Evolutionary conservation across 2,329 filamentous ascomycete species (phyloP).

Genomic region (Fusarium sp.): DNA sequence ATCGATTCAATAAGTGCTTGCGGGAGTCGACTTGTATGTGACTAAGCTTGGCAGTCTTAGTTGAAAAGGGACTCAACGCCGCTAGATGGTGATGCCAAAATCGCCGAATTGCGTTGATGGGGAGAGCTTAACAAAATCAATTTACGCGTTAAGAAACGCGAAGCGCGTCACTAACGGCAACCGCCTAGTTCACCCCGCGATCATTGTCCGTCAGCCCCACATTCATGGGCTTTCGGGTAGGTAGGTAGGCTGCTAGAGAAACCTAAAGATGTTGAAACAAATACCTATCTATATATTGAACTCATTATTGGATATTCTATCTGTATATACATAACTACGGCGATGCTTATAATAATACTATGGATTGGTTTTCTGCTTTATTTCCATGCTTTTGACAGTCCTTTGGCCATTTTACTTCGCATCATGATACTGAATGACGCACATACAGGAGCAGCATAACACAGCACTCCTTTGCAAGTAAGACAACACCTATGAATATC

Average conservation of each 20-base stretch:
- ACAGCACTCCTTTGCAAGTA: no score
- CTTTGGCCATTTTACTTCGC: no score
- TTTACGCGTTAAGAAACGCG: constrained; percentile 50
- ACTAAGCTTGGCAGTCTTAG: background rate
- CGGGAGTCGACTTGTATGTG: background rate
- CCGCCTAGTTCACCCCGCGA: constrained; percentile 2
- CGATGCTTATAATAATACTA: no score
- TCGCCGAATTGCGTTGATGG: constrained; percentile 19
- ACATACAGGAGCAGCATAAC: no score
- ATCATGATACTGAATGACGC: no score
- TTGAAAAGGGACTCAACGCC: background rate
- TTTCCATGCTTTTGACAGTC: no score
- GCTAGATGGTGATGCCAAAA: constrained; percentile 12
- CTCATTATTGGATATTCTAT: no score
- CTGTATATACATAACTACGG: no score
- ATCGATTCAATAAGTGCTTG: background rate
- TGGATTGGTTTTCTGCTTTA: no score
- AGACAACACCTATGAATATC: no score
- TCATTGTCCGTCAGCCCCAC: background rate
- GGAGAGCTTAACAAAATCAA: constrained; percentile 46
- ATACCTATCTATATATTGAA: no score
- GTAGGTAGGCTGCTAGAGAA: constrained; percentile 3
- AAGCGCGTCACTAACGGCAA: constrained; percentile 36
- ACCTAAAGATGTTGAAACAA: no score
- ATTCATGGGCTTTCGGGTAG: constrained; percentile 21